phyloP scores from a whole-genome alignment of 257 asterid genomes.

The Henckelia pumila region DNA sequence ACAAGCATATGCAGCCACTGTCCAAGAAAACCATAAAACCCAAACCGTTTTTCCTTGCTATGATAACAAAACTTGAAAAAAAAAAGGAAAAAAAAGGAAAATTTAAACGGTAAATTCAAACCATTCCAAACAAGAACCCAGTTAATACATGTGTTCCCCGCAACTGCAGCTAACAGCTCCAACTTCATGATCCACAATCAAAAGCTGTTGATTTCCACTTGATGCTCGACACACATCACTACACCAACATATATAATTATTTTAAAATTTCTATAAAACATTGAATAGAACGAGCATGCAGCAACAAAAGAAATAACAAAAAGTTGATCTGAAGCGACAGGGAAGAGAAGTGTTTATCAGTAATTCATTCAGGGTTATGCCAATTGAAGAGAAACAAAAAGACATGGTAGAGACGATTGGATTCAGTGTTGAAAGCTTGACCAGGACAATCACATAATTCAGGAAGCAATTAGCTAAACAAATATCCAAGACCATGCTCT shows the following conservation, averaged over 20 bases:
- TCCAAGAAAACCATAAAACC: not conserved
- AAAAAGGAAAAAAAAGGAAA: too few species aligned
- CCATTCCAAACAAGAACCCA: not conserved
- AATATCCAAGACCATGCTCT: not conserved
- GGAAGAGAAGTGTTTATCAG: not conserved
- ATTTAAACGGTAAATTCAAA: not conserved
- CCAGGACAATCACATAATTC: not conserved
- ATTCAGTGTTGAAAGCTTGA: not conserved
- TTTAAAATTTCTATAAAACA: too few species aligned
- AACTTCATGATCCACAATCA: not conserved
- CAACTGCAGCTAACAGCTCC: not conserved
- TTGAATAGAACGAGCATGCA: too few species aligned
- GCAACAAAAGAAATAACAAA: too few species aligned
- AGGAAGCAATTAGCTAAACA: not conserved
- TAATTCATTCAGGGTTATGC: not conserved
- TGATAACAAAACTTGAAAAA: not conserved
- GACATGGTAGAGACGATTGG: not conserved
- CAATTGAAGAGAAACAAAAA: not conserved
- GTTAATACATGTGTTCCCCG: not conserved
- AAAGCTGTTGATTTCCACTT: not conserved
- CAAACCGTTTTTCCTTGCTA: not conserved
- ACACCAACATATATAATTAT: too few species aligned
- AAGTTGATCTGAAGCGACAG: not conserved
- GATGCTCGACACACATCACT: not conserved
- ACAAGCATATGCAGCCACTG: not conserved